Base-by-base conservation (phyloP, 2,329 filamentous ascomycete genomes). In the Diaporthe ilicicola region DNA sequence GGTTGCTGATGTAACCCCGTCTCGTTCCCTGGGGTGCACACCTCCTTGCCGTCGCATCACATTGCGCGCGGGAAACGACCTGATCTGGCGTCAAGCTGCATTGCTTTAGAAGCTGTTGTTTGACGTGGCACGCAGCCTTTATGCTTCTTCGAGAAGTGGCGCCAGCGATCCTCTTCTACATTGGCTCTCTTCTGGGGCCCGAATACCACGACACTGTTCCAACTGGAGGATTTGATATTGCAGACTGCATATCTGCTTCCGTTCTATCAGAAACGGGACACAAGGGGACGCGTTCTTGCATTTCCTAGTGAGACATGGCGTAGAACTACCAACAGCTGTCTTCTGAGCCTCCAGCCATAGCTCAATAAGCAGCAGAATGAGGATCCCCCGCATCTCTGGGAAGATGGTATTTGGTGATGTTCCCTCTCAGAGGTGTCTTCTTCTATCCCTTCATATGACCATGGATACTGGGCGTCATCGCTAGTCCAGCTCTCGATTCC, bases 91-190 rank as follows among this genome's bases (percentile, higher is more conserved):
- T 37, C 44, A 44, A 50, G 29, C 32, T 39, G 46, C 51, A 54
- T 54, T 55, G 50, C 64, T 55, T 48, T 37, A 34, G 64, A 67
- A 19, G 48, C 34, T 54, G 51, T 29, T 29, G 50, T 54, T 54
- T 67, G 64, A 67, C 39, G 64, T 67, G 50, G 64, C 48, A 44
- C 39, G 64, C 50, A 67, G 50, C 39, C 37, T 15, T 46, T 8
- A 54, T 24, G 32, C 50, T 54, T 5, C 48, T 64, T 59, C 51
- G 32, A 68, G 66, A 29, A 17, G 24, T 29, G 42, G 55, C 32
- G 53, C 17, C 29, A 37, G 53, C 42, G 53, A 42, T 51, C 37
- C 13, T 17, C 15, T 59, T 39, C 44, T 32, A 39, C 24, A 10
- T 24, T 6, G 17, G 12, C 10, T 7, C 22, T 44, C 9, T 32